Percentiles rank a stretch among this genome's conserved stretches.
Conservation (phyloP, 768 basidiomycete species). For the Kockovaella imperatae region DNA sequence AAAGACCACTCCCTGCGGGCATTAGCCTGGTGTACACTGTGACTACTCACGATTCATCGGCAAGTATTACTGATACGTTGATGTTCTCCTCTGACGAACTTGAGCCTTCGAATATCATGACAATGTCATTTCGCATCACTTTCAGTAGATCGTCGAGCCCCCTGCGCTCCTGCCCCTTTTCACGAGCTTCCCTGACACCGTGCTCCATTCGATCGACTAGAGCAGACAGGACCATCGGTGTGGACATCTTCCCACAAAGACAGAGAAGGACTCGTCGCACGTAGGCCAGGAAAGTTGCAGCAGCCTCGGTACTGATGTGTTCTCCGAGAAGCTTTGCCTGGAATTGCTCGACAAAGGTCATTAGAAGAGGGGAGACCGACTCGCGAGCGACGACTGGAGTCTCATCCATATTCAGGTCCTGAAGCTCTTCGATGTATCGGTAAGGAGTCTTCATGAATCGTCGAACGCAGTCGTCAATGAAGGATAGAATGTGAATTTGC, state of each 20-base stretch:
- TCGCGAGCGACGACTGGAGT: conserved; percentile 17
- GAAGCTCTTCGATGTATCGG: conserved; percentile 69
- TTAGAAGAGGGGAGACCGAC: conserved; percentile 62
- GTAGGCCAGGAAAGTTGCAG: conserved; percentile 59
- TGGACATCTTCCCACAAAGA: conserved; percentile 54
- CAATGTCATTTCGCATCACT: conserved; percentile 6
- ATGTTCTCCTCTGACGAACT: too few relatives aligned
- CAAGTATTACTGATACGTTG: too few relatives aligned
- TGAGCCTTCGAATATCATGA: too few relatives aligned
- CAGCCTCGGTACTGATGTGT: conserved; percentile 55
- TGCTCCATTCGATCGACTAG: conserved; percentile 22
- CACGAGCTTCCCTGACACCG: conserved; percentile 17
- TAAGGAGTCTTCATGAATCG: conserved; percentile 76
- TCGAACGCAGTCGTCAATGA: conserved; percentile 80
- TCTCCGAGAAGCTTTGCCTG: conserved; percentile 58
- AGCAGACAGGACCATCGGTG: conserved; percentile 30
- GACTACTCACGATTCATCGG: too few relatives aligned
- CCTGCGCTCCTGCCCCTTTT: conserved; percentile 19
- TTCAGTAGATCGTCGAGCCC: conserved; percentile 12
- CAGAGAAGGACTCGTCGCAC: conserved; percentile 57
- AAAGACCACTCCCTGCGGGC: too few relatives aligned
- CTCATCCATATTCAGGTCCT: conserved; percentile 41
- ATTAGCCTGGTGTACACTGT: too few relatives aligned
- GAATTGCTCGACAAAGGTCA: conserved; percentile 72
- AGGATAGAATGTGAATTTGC: conserved; percentile 53